phyloP scores from a whole-genome alignment of 768 basidiomycete genomes.

The Pleurotus djamor region DNA sequence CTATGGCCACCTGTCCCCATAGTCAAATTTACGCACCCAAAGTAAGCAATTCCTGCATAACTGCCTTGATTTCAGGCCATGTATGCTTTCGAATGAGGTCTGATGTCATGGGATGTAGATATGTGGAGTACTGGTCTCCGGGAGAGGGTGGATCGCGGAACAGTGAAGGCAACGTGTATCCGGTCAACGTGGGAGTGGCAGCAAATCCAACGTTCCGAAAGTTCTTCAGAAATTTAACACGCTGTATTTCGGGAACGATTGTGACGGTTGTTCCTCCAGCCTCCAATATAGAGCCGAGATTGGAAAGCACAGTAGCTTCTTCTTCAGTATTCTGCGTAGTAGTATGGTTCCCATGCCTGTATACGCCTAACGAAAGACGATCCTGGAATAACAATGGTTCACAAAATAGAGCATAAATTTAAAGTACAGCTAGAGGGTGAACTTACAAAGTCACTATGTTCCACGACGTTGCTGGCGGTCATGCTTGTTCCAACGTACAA shows the following conservation, averaged over 20 bases:
- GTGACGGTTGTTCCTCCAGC: slow-evolving; percentile 44
- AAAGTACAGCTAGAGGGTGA: neutral
- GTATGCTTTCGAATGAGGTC: slow-evolving; percentile 37
- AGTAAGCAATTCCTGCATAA: slow-evolving; percentile 42
- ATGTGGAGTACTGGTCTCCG: slow-evolving; percentile 31
- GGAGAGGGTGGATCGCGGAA: slow-evolving; percentile 46
- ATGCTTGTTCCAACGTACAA: slow-evolving; percentile 56
- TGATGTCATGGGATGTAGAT: slow-evolving; percentile 36
- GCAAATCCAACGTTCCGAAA: slow-evolving; percentile 63
- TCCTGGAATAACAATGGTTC: slow-evolving; percentile 43
- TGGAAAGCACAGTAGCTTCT: slow-evolving; percentile 39
- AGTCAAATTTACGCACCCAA: no score
- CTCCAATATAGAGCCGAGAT: slow-evolving; percentile 41
- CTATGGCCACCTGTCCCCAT: no score
- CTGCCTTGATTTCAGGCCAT: slow-evolving; percentile 40
- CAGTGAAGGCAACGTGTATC: slow-evolving; percentile 47
- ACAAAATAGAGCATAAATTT: neutral
- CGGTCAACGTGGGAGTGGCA: slow-evolving; percentile 47
- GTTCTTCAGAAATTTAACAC: slow-evolving; percentile 61
- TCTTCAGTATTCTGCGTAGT: slow-evolving; percentile 38
- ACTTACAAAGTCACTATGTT: slow-evolving; percentile 52
- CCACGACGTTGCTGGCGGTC: slow-evolving; percentile 40
- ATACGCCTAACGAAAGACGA: slow-evolving; percentile 50
- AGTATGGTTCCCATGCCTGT: slow-evolving; percentile 40
- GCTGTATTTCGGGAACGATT: slow-evolving; percentile 58